Evolutionary conservation across 305 asterid genomes (phyloP), one percentile per base, ranked within the genome.

Genomic region (Vinca major): DNA sequence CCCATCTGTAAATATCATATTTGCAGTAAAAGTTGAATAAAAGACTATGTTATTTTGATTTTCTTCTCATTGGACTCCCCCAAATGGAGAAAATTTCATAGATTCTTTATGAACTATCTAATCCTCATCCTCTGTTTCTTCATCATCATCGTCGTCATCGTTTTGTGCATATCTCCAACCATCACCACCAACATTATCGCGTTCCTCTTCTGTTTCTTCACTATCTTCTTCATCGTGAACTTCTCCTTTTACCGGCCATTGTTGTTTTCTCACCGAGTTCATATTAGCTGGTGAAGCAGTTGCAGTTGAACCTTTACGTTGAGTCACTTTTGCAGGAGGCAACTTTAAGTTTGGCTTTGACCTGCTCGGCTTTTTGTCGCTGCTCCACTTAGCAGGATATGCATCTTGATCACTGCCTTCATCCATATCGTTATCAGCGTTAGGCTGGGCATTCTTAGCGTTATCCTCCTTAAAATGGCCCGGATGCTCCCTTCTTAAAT

Each of bases 161-260:
- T 85, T 80, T 7, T 74, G 87, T 8, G 80, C 86, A 49, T 88
- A 86, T 79, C 87, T 83, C 97, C 95, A 88, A 44, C 88, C 95
- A 4, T 84, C 97, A 47, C 82, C 89, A 0, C 82, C 89, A 0
- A 82, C 77, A 65, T 87, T 88, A 11, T 92, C 97, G 4, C 95
- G 71, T 70, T 92, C 98, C 86, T 92, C 98, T 68, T 92, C 98
- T 0, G 98, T 92, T 76, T 92, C 97, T 77, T 92, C 98, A 61
- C 98, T 92, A 78, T 92, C 98, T 77, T 92, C 98, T 50, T 88
- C 98, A 6, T 86, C 87, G 7, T 75, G 87, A 12, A 71, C 71
- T 47, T 82, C 93, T 74, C 88, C 96, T 68, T 88, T 87, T 53
- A 74, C 74, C 0, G 85, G 89, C 92, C 93, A 82, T 37, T 82